These are phyloP conservation scores for Silene coronaria DNA, from an alignment of 179 eudicot genomes.

Conservation along the genomic window DNA sequence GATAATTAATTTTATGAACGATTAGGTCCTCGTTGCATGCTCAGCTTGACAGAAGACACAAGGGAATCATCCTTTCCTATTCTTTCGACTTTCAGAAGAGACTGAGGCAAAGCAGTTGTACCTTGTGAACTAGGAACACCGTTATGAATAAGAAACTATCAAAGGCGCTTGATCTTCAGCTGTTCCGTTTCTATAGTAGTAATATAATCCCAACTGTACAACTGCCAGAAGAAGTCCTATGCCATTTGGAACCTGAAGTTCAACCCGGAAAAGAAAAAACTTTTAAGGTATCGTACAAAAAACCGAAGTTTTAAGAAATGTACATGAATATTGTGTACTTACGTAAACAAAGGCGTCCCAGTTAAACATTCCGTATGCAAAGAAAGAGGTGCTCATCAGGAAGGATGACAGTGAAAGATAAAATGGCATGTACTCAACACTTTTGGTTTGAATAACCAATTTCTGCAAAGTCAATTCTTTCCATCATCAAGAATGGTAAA, in stretches of 20 bases:
- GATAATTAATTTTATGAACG: too few relatives aligned
- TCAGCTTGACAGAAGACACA: too few relatives aligned
- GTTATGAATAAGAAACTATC: conserved; percentile 45
- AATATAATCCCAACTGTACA: conserved; percentile 57
- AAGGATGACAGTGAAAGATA: conserved; percentile 75
- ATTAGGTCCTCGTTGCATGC: too few relatives aligned
- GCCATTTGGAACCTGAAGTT: conserved; percentile 74
- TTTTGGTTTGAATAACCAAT: conserved; percentile 64
- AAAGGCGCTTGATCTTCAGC: conserved; percentile 45
- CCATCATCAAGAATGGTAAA: background rate
- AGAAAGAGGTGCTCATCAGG: conserved; percentile 76
- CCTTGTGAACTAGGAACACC: conserved; percentile 15
- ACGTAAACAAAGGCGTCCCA: conserved; percentile 61
- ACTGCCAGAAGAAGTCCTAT: conserved; percentile 61
- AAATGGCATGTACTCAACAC: conserved; percentile 86
- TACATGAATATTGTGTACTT: conserved; percentile 17
- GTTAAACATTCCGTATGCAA: conserved; percentile 55
- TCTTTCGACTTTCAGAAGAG: too few relatives aligned
- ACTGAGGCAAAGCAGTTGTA: conserved; percentile 1
- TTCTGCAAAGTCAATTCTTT: conserved; percentile 40
- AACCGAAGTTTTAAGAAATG: background rate
- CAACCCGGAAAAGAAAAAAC: conserved; percentile 2
- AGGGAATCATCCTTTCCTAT: too few relatives aligned
- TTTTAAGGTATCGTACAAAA: background rate
- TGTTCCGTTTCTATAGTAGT: conserved; percentile 37